Evolutionary conservation across 2,329 filamentous ascomycete genomes (phyloP).

Genomic region (Xylaria sp.): DNA sequence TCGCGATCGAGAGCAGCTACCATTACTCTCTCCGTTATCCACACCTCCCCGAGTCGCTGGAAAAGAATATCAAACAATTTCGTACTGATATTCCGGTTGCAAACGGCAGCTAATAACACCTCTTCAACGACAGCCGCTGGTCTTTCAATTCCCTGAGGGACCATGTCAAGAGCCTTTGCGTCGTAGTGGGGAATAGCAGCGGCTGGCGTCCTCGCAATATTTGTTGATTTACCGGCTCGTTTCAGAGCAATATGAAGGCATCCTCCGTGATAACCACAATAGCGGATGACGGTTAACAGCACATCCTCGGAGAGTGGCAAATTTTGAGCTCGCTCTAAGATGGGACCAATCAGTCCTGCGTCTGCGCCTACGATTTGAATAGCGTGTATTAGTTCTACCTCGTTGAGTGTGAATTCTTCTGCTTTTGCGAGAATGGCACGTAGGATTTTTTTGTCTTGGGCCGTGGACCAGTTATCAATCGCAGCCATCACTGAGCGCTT

Average conservation of each 20-base stretch:
- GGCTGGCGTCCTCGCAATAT: no score
- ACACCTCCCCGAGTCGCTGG: no score
- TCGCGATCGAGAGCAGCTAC: neutral
- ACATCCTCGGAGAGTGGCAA: neutral
- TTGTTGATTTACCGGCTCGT: neutral
- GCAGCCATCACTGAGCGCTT: neutral
- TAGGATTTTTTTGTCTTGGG: neutral
- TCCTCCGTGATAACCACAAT: neutral
- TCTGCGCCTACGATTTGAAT: neutral
- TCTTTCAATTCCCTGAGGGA: no score
- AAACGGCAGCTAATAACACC: no score
- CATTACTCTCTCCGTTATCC: neutral
- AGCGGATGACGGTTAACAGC: neutral
- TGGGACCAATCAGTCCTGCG: neutral
- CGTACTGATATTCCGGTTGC: no score
- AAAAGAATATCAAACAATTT: no score
- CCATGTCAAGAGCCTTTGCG: neutral
- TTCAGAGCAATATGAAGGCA: no score
- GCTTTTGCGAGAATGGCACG: neutral
- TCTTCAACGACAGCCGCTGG: no score
- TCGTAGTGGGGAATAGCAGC: no score
- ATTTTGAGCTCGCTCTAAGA: neutral
- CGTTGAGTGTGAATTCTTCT: neutral
- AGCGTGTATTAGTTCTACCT: neutral
- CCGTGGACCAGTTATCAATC: neutral